phyloP scores from a whole-genome alignment of 1,284 basidiomycete species.

The Melanopsichium pennsylvanicum region DNA sequence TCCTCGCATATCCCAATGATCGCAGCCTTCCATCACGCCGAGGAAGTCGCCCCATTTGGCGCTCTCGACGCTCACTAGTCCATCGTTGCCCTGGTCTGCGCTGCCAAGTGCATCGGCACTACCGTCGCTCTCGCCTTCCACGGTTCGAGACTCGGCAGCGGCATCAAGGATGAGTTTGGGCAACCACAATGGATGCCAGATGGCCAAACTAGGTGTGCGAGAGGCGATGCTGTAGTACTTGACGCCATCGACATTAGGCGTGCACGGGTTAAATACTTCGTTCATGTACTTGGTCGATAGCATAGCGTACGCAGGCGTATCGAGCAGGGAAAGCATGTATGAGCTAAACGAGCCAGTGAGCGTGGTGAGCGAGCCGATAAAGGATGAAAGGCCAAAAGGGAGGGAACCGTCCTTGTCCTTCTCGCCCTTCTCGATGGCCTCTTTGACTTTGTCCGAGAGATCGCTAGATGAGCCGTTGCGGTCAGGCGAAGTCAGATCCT shows the following conservation, averaged over 20 bases:
- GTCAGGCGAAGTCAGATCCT: not conserved
- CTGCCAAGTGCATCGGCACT: constrained; percentile 65
- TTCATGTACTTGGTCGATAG: constrained; percentile 86
- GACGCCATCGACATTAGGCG: constrained; percentile 81
- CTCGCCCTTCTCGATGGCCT: constrained; percentile 26
- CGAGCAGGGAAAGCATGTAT: constrained; percentile 87
- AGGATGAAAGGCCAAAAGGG: constrained; percentile 34
- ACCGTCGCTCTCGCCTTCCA: constrained; percentile 58
- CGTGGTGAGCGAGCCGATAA: constrained; percentile 59
- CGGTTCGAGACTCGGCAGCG: constrained; percentile 67
- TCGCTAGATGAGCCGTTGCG: not conserved
- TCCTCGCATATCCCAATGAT: constrained; percentile 97
- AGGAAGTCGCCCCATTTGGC: constrained; percentile 70
- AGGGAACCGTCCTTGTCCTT: constrained; percentile 30
- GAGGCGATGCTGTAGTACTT: constrained; percentile 92
- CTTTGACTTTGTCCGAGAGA: constrained; percentile 30
- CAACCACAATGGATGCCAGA: constrained; percentile 96
- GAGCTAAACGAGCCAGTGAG: constrained; percentile 84
- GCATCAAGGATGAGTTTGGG: constrained; percentile 90
- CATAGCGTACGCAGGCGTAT: constrained; percentile 96
- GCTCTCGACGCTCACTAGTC: constrained; percentile 80
- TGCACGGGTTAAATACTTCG: constrained; percentile 87
- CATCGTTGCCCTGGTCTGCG: constrained; percentile 87
- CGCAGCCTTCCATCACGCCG: constrained; percentile 85
- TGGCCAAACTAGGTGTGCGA: constrained; percentile 75